Conservation (phyloP, 192 early-diverging fungal genomes). For the Coemansia sp. region DNA sequence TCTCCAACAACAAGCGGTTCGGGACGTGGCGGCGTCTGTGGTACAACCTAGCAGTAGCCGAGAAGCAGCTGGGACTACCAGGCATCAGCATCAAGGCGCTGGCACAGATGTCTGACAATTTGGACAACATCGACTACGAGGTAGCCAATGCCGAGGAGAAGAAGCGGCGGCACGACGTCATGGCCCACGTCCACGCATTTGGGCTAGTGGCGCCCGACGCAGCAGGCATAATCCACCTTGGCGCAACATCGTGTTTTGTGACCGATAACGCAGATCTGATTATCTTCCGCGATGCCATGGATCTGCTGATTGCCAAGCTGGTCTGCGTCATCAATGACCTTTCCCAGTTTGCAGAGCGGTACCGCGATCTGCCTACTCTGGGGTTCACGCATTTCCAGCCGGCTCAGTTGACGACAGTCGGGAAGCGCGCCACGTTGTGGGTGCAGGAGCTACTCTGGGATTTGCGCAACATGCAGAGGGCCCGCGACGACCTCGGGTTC, state of each 20-base stretch:
- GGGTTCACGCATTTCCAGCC: conserved; percentile 99
- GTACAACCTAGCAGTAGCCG: conserved; percentile 89
- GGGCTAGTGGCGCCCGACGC: conserved; percentile 80
- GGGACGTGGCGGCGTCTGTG: conserved; percentile 94
- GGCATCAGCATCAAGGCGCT: conserved; percentile 87
- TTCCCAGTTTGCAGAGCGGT: conserved; percentile 70
- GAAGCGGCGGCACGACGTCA: conserved; percentile 94
- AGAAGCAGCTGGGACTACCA: conserved; percentile 84
- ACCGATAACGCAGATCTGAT: conserved; percentile 99
- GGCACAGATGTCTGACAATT: conserved; percentile 82
- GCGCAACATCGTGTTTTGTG: conserved; percentile 98
- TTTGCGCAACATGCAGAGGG: conserved; percentile 87
- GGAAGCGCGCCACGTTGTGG: conserved; percentile 96
- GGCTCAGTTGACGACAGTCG: conserved; percentile 96
- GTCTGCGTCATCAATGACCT: conserved; percentile 78
- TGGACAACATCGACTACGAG: conserved; percentile 86
- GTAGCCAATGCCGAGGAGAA: conserved; percentile 89
- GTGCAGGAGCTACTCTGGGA: conserved; percentile 96
- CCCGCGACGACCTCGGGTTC: conserved; percentile 84
- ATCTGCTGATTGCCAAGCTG: conserved; percentile 87
- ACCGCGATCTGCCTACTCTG: conserved; percentile 86
- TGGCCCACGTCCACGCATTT: conserved; percentile 99
- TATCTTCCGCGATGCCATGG: conserved; percentile 90
- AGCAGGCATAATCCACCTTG: conserved; percentile 95
- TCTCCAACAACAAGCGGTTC: conserved; percentile 94